These are phyloP conservation scores for Pichia cabralensis DNA, from an alignment of 805 yeast species.

Conservation along the genomic window DNA sequence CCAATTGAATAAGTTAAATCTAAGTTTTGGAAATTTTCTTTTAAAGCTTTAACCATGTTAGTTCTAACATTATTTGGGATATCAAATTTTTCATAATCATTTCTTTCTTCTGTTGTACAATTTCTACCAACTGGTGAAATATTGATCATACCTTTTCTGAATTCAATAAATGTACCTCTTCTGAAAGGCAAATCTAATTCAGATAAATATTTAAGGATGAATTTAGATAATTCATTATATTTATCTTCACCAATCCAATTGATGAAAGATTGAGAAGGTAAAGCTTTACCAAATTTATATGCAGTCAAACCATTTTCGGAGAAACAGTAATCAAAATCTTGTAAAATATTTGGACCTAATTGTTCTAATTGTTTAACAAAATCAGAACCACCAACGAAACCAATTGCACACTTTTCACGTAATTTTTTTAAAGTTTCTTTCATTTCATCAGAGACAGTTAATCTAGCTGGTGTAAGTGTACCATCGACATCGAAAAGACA, in stretches of 20 bases:
- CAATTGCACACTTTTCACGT: constrained; percentile 88
- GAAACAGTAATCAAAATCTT: constrained; percentile 90
- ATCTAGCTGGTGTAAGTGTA: constrained; percentile 95
- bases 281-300: constrained; percentile 77
- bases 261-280: constrained; percentile 91
- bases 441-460: constrained; percentile 63
- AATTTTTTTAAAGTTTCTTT: constrained; percentile 56
- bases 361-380: constrained; percentile 92
- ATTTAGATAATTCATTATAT: constrained; percentile 82
- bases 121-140: constrained; percentile 98
- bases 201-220: constrained; percentile 75
- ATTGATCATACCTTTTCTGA: constrained; percentile 99
- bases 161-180: constrained; percentile 98
- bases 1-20: constrained; percentile 95
- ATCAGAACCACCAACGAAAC: constrained; percentile 97
- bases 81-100: constrained; percentile 83
- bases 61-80: constrained; percentile 72
- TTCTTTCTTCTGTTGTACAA: constrained; percentile 89
- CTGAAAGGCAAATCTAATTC: constrained; percentile 87
- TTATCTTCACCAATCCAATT: constrained; percentile 92
- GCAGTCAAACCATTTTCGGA: constrained; percentile 98
- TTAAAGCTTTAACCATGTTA: constrained; percentile 75
- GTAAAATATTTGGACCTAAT: constrained; percentile 69
- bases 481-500: constrained; percentile 98
- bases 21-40: constrained; percentile 70